phyloP scores from a whole-genome alignment of 352 stramenopile species.

The Globisporangium heterothallicum region DNA sequence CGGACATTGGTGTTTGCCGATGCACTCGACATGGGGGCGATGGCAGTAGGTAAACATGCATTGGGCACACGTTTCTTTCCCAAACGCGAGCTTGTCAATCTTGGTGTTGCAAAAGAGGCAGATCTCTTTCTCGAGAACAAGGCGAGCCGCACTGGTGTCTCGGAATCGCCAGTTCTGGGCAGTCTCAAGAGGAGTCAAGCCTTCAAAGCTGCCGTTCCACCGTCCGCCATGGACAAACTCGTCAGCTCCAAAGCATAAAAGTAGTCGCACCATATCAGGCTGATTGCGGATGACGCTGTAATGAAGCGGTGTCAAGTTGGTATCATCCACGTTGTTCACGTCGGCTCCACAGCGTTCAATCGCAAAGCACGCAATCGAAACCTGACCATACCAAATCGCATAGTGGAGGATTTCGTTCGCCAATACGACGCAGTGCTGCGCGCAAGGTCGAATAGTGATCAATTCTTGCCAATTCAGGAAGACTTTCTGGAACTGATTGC shows the following conservation, averaged over 20 bases:
- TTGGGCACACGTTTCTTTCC: constrained; percentile 39
- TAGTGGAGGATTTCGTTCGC: constrained; percentile 81
- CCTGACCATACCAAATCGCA: constrained; percentile 62
- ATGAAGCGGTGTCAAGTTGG: constrained; percentile 64
- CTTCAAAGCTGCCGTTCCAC: constrained; percentile 25
- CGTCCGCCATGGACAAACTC: constrained; percentile 20
- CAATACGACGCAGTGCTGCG: constrained; percentile 29
- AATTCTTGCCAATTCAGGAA: constrained; percentile 42
- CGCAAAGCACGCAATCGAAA: constrained; percentile 52
- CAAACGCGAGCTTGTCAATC: constrained; percentile 55
- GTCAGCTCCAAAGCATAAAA: constrained; percentile 53
- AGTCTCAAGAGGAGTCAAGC: constrained; percentile 52
- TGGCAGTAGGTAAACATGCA: constrained; percentile 61
- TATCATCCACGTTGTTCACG: constrained; percentile 69
- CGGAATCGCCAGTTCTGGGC: constrained; percentile 54
- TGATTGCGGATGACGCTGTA: constrained; percentile 76
- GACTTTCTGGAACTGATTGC: constrained; percentile 31
- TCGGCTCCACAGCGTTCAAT: constrained; percentile 59
- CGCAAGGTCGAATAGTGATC: constrained; percentile 18
- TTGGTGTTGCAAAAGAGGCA: constrained; percentile 78
- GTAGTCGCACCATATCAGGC: constrained; percentile 61
- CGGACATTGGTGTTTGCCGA: constrained; percentile 63
- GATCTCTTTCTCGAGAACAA: constrained; percentile 66
- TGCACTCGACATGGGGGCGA: constrained; percentile 36
- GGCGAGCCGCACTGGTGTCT: constrained; percentile 55